These are phyloP conservation scores for Pilobolus umbonatus DNA, from an alignment of 192 early-diverging fungal species.

Conservation along the genomic window DNA sequence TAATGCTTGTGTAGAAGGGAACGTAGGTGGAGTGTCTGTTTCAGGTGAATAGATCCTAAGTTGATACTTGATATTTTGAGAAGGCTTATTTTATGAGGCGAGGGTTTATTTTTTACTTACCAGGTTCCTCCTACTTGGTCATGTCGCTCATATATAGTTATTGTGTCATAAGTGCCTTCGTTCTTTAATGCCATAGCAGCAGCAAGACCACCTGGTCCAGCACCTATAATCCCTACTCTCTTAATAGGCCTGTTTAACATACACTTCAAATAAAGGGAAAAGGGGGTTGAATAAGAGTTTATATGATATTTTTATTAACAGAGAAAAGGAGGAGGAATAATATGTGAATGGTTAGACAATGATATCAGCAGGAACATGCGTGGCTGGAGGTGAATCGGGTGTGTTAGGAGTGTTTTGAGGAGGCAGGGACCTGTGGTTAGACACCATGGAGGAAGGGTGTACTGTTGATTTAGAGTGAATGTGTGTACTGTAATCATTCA, in stretches of 20 bases:
- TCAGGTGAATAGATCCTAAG: constrained; percentile 45
- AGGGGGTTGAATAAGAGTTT: not conserved
- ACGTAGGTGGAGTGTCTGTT: constrained; percentile 7
- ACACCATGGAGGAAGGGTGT: no score
- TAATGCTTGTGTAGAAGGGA: constrained; percentile 34
- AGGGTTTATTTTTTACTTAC: constrained; percentile 19
- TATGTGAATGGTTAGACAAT: no score
- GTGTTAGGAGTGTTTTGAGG: no score
- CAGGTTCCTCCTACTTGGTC: constrained; percentile 45
- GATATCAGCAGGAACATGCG: no score
- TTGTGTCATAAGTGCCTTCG: constrained; percentile 25
- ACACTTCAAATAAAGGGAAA: not conserved
- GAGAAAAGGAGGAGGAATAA: not conserved
- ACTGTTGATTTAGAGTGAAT: no score
- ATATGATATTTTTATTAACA: no score
- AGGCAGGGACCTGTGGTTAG: no score
- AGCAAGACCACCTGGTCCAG: constrained; percentile 29
- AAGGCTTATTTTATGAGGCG: not conserved
- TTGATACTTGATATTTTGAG: not conserved
- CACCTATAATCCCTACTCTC: constrained; percentile 34
- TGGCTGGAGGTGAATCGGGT: no score
- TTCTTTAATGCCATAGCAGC: constrained; percentile 23
- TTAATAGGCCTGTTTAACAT: constrained; percentile 14
- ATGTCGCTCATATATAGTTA: constrained; percentile 47
- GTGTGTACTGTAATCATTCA: no score